These are phyloP conservation scores for Laetiporus sulphureus DNA, from an alignment of 1,284 basidiomycete species.

Conservation along the genomic window DNA sequence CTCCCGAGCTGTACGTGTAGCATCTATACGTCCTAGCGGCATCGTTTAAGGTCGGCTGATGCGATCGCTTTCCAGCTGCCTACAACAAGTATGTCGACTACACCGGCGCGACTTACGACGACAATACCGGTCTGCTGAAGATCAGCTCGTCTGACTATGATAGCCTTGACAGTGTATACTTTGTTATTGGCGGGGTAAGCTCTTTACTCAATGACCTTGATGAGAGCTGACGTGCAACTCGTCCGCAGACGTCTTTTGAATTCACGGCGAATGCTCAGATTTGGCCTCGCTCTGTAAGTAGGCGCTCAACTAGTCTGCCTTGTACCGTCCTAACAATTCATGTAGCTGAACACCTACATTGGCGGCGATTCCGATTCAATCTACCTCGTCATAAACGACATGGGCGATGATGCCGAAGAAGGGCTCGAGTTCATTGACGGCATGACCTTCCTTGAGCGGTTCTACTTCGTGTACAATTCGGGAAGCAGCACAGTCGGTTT, in stretches of 20 bases:
- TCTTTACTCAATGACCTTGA: background rate
- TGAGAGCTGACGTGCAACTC: background rate
- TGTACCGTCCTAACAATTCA: background rate
- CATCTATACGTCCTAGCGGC: too few relatives aligned
- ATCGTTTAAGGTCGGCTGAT: background rate
- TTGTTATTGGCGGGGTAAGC: constrained; percentile 33
- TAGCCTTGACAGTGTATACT: constrained; percentile 34
- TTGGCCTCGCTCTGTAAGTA: constrained; percentile 19
- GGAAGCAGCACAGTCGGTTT: constrained; percentile 36
- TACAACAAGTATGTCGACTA: constrained; percentile 19
- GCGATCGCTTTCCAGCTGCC: constrained; percentile 1
- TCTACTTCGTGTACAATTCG: constrained; percentile 20
- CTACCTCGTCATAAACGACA: constrained; percentile 23
- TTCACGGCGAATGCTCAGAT: constrained; percentile 23
- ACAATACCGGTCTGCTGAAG: constrained; percentile 32
- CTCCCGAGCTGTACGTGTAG: constrained; percentile 26
- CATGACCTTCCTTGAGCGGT: constrained; percentile 21
- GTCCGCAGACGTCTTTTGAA: constrained; percentile 16
- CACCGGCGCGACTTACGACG: constrained; percentile 21
- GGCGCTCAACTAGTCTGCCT: background rate
- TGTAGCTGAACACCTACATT: constrained; percentile 23
- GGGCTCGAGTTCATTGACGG: constrained; percentile 26
- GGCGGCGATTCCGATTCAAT: constrained; percentile 19
- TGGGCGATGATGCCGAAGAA: constrained; percentile 15
- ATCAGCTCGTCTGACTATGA: constrained; percentile 31